Conservation (phyloP, 1,284 basidiomycete species). For the Rugosomyces carneus region DNA sequence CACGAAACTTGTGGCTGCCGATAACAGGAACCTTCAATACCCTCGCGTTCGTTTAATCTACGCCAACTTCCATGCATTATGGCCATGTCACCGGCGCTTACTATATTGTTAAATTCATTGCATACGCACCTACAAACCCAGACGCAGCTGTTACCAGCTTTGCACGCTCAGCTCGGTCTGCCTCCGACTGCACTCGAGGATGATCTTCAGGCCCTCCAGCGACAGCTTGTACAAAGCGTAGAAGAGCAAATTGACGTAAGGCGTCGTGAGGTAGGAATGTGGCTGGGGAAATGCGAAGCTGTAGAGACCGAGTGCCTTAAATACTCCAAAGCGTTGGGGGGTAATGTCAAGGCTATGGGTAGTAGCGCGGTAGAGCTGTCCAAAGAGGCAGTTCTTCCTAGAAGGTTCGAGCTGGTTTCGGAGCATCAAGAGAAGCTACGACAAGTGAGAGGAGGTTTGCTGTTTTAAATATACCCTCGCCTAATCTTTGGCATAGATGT, state of each 20-base stretch:
- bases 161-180: conserved; percentile 68
- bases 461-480: not conserved
- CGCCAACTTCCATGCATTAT: conserved; percentile 14
- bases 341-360: conserved; percentile 58
- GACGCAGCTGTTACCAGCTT: conserved; percentile 66
- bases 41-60: not conserved
- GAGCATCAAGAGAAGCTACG: conserved; percentile 68
- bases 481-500: conserved; percentile 38
- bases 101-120: conserved; percentile 66
- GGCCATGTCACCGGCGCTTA: conserved; percentile 32
- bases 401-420: conserved; percentile 56
- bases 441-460: conserved; percentile 44
- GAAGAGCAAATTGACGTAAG: conserved; percentile 62
- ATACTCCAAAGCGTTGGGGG: conserved; percentile 63
- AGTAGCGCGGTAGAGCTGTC: conserved; percentile 52
- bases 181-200: conserved; percentile 69
- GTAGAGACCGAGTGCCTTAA: conserved; percentile 59
- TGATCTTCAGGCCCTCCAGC: conserved; percentile 60
- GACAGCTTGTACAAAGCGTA: conserved; percentile 62
- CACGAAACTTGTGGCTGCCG: conserved; percentile 1
- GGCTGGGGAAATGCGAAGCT: conserved; percentile 57
- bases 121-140: conserved; percentile 72
- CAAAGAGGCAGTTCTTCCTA: conserved; percentile 56
- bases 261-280: conserved; percentile 62
- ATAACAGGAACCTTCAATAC: not conserved